Base-by-base conservation (phyloP, 2,329 filamentous ascomycete species). In the Talaromyces funiculosus region DNA sequence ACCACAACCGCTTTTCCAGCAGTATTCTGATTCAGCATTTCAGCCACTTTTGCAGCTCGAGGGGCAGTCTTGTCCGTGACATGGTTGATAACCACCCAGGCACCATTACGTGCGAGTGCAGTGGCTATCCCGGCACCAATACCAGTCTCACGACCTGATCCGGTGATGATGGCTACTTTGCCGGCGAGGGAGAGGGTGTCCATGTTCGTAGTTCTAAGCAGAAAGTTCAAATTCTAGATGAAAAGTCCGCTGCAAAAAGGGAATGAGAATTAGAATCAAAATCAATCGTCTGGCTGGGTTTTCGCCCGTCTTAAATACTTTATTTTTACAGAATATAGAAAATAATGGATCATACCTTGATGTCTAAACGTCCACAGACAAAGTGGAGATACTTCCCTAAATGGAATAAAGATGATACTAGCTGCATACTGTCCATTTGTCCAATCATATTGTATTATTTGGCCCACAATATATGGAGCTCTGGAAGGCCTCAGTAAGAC, bases 161-260 rank as follows among this genome's bases (percentile, higher is more conserved):
- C 73, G 1, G 72, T 75, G 18, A 75, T 63, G n/a, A 75, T 65
- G 53, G 72, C 73, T n/a, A 70, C 67, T 61, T 73, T 73, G 45
- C 71, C 72, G n/a, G 64, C 64, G 40, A 75, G 67, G 33, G 63
- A 68, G n/a, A 72, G 66, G 7, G 66, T 69, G 53, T 71, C 67
- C 42, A 42, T 40, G 18, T 33, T 37, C 18, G 31, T 24, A 22
- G 20, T n/a, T 18, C 6, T 54, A 45, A 20, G 16, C 16, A 58
- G 20, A 6, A 59, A 42, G n/a, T 16, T 16, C 22, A 31, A 47
- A 26, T 29, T 12, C 22, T 12, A 29, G 16, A 18, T 18, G 18
- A 16, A 16, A 49, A 49, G 18, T 2, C 12, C n/a, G 24, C n/a
- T 40, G 31, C 38, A 31, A 5, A 42, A 35, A 0, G 42, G 37